Base-by-base conservation (phyloP, 768 basidiomycete genomes). In the Sporobolomyces roseus region DNA sequence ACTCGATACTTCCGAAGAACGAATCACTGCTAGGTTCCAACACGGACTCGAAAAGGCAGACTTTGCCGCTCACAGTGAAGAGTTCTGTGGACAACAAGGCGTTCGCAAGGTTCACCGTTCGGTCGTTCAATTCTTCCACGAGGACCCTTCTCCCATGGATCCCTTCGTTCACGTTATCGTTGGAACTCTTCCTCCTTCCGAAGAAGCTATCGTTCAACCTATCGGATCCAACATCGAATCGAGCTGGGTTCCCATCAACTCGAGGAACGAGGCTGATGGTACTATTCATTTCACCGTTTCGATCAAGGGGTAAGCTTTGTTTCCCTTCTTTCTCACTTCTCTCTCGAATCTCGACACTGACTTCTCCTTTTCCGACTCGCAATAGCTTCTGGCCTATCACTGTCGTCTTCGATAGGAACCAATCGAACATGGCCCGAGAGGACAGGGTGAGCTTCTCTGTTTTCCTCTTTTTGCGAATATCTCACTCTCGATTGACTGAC, bases 101-200 rank as follows among this genome's bases (percentile, higher is more conserved):
- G 66, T 72, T 23, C 54, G 35, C 49, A 68, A 68, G 60, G 70
- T 71, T 19, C 71, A 72, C 62, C 59, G 66, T 33, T 65, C 63
- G 52, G 64, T 64, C 36, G 71, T 72, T 33, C 71, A 72, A 58
- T 72, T 72, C 71, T 72, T 72, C 60, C 64, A 61, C 66, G 71
- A 72, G 54, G 43, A 54, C 5, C 70, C 71, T 21, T 50, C 61
- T 32, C 25, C 68, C 25, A 60, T 59, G 36, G 66, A 72, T 50
- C 71, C 71, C 14, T 72, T 65, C 54, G 63, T 72, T 6, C 71
- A 72, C 25, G 66, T 72, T 36, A 43, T 65, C 41, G 71, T 72
- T n/a, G 71, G 63, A 21, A 45, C 66, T 10, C 63, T 72, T 19
- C 71, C 71, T 27, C 60, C 66, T 5, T 6, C 30, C n/a, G 23